phyloP scores from a whole-genome alignment of 192 early-diverging fungal species.

The Coemansia reversa region DNA sequence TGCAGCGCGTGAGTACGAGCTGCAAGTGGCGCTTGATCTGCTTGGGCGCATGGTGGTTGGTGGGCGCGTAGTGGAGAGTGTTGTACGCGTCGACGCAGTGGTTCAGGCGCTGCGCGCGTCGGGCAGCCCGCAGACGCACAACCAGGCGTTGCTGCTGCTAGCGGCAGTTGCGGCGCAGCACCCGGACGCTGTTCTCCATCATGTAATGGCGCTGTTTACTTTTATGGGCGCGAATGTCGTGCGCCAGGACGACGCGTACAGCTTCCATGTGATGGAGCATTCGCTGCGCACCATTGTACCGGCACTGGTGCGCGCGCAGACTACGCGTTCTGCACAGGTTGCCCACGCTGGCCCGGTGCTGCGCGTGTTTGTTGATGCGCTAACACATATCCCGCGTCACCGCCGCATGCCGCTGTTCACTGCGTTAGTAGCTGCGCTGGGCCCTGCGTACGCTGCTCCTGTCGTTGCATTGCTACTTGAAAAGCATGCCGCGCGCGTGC shows the following conservation, averaged over 20 bases:
- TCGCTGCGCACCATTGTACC: constrained; percentile 87
- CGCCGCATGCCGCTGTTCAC: constrained; percentile 86
- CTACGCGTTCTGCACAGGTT: constrained; percentile 20
- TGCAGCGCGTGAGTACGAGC: constrained; percentile 77
- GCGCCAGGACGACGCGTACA: constrained; percentile 95
- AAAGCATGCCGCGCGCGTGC: constrained; percentile 59
- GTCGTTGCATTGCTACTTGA: constrained; percentile 75
- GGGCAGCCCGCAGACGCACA: constrained; percentile 93
- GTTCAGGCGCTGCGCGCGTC: constrained; percentile 87
- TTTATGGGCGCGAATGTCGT: constrained; percentile 96
- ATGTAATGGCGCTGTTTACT: constrained; percentile 96
- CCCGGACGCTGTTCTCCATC: constrained; percentile 82
- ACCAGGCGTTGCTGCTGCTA: constrained; percentile 82
- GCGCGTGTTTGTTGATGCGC: constrained; percentile 87
- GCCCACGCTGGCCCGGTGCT: constrained; percentile 72
- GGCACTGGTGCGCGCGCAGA: constrained; percentile 56
- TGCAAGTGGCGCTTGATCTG: constrained; percentile 79
- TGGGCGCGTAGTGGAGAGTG: constrained; percentile 51
- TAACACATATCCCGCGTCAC: constrained; percentile 91
- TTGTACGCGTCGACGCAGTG: constrained; percentile 80
- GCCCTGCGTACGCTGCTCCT: constrained; percentile 71
- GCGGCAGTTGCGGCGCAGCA: constrained; percentile 77
- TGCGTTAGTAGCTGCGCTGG: constrained; percentile 77
- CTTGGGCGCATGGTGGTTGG: constrained; percentile 52
- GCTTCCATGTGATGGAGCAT: constrained; percentile 90